Base-by-base conservation (phyloP, 2,329 filamentous ascomycete genomes). In the Ceratocystiopsis sp. region DNA sequence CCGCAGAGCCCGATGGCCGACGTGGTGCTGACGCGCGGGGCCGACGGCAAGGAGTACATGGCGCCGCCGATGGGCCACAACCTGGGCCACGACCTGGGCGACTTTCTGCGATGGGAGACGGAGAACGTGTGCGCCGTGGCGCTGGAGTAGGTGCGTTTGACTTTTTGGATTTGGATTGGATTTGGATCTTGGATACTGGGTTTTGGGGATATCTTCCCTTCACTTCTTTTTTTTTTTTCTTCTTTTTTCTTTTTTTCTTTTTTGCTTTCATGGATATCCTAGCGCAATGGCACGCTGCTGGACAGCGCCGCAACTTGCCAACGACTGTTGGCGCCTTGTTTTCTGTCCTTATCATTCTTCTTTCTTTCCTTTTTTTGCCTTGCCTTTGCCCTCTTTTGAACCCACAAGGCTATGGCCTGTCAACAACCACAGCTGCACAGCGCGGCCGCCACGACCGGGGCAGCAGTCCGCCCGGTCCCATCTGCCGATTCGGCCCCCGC, bases 41-140 rank as follows among this genome's bases (percentile, higher is more conserved):
- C 59, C 19, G 59, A 61, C 37, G 61, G 59, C n/a, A 57, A 61
- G 43, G 53, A 59, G 49, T 54, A 56, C 42, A 53, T 61, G 11
- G 64, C 71, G 42, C 68, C 71, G 0, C 25, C 25, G 9, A 76
- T 78, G 73, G 71, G 71, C 0, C 76, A 68, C 52, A 78, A 78
- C 48, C 59, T 78, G 3, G 65, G 66, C 12, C 69, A 75, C 47
- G 73, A 77, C 52, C 53, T 77, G 35, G 69, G 68, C 2, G 72
- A 76, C 47, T 77, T 73, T 50, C 52, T 78, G 40, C 63, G 59
- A 43, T 77, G 72, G 71, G 71, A 74, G 54, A 58, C 67, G 4
- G 65, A 73, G 50, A 60, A 72, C 43, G 64, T 66, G 2, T 67
- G 61, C 44, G 58, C 57, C 16, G 25, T 45, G 37, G 17, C 29